Evolutionary conservation across 2,329 filamentous ascomycete genomes (phyloP).

Genomic region (Colletotrichum falcatum): DNA sequence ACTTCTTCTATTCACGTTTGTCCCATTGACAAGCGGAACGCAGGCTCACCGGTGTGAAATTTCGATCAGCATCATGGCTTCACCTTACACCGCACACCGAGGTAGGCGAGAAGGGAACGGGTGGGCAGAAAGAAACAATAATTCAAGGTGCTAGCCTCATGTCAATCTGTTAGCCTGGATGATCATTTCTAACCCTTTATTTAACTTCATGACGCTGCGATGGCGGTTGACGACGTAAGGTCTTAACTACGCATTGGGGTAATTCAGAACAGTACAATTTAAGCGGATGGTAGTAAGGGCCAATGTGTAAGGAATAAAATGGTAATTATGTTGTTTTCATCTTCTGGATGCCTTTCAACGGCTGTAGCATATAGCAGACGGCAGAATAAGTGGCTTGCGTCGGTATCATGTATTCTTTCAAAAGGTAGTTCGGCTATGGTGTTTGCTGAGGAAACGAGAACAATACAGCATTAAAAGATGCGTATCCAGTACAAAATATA

Average conservation of each 20-base stretch:
- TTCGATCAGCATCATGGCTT: not conserved
- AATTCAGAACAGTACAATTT: no score
- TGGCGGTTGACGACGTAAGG: not conserved
- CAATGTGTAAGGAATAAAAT: not conserved
- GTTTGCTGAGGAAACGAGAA: not conserved
- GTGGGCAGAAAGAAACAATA: not conserved
- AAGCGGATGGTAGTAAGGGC: not conserved
- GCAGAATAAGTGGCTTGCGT: not conserved
- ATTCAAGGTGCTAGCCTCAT: not conserved
- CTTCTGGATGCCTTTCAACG: no score
- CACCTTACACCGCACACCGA: conserved; percentile 23
- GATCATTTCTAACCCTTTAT: not conserved
- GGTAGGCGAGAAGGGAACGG: no score
- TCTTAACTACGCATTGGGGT: not conserved
- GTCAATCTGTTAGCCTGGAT: not conserved
- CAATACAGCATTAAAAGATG: not conserved
- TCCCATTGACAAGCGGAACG: not conserved
- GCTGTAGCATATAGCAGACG: no score
- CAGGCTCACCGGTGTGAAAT: conserved; percentile 7
- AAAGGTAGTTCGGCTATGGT: not conserved
- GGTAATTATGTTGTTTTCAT: no score
- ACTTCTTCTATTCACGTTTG: not conserved
- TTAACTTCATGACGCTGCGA: not conserved
- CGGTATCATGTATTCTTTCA: not conserved
- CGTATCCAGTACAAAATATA: no score